A percentile compares a stretch with the other conserved stretches of the same genome.
phyloP scores from a whole-genome alignment of 306 rosid genomes.

The Citrullus mucosospermus region DNA sequence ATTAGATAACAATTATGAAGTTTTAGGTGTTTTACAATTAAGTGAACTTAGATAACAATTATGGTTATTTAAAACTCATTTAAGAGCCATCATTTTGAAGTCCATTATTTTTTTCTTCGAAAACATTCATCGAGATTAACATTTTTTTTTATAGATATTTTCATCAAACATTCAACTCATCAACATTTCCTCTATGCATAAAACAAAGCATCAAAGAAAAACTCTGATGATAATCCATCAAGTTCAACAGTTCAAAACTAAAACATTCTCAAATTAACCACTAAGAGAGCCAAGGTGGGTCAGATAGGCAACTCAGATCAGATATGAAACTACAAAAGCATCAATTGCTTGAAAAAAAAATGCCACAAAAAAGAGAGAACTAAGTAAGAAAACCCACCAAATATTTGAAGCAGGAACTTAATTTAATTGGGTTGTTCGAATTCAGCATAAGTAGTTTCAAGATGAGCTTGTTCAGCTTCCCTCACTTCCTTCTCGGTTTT shows the following conservation, averaged over 20 bases:
- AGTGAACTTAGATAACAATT: neutral
- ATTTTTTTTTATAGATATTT: neutral
- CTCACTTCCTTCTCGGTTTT: constrained; percentile 95
- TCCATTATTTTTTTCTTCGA: neutral
- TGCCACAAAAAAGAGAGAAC: neutral
- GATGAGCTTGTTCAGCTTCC: constrained; percentile 90
- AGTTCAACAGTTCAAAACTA: neutral
- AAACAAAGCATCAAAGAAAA: neutral
- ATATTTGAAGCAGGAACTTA: neutral
- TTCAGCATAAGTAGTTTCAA: constrained; percentile 71
- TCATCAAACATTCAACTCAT: neutral
- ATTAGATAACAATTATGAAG: neutral
- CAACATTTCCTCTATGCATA: neutral
- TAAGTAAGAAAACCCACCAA: neutral
- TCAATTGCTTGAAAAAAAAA: neutral
- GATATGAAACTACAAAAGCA: neutral
- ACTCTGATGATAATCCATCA: neutral
- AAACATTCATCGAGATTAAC: neutral
- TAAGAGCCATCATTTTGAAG: neutral
- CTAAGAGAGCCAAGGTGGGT: neutral
- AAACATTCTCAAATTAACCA: neutral
- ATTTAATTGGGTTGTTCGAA: constrained; percentile 37
- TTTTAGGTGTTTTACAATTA: neutral
- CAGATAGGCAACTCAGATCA: neutral
- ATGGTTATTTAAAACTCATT: neutral